Base-by-base conservation (phyloP, 768 basidiomycete genomes). In the Boletus coccyginus region DNA sequence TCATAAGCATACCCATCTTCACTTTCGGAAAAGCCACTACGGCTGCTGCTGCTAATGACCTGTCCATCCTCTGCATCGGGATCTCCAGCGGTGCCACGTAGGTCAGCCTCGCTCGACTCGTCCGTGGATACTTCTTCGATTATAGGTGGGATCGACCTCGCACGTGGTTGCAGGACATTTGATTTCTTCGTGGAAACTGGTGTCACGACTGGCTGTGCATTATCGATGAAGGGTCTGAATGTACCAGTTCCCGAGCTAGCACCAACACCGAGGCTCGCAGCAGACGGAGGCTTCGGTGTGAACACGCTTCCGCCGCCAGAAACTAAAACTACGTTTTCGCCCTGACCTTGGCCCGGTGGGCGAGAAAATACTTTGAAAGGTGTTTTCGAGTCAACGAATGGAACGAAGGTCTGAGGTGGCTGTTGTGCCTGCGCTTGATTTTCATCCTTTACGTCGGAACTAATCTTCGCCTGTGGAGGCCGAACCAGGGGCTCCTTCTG, bases 341-440 rank as follows among this genome's bases (percentile, higher is more conserved):
- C 66, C 45, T 78, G 75, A 41, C 78, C 76, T 45, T 66, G 68
- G 36, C 56, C 59, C 0, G 85, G 71, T n/a, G 78, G 89, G 16
- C 86, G 81, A 55, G 83, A 88, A 70, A 92, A 92, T 19, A 92
- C 89, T 59, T 74, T 87, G 65, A 77, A 76, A 12, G 78, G 76
- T 14, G 74, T 66, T 50, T 75, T 68, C 8, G 72, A 60, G 47
- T 79, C 77, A 8, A 67, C 66, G 52, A 77, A 75, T 3, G 78
- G 74, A 29, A 69, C 67, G 52, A 78, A 77, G 76, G 77, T 77
- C 38, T 74, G 72, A 42, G 68, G 43, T 17, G 61, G 51, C 46
- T 58, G 57, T 11, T 57, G 64, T 32, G 46, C 39, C 38, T 62
- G 57, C 29, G 51, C 58, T 61, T 60, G 60, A 21, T 52, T 41